Conservation (phyloP, 1,284 basidiomycete genomes). For the Boletus hoseneyae region DNA sequence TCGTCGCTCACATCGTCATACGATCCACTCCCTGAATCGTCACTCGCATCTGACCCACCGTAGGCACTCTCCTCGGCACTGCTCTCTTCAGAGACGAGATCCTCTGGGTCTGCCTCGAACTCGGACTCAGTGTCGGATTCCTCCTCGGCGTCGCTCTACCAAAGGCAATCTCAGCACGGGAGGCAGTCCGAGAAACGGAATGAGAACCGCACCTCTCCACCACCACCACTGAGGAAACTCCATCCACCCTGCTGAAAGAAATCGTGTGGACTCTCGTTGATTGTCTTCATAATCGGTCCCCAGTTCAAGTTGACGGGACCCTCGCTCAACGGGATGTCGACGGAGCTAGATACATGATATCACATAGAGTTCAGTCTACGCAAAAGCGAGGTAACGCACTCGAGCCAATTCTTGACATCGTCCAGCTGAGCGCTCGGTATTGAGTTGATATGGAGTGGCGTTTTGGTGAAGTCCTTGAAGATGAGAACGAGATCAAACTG, state of each 20-base stretch:
- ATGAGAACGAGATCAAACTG: conserved; percentile 98
- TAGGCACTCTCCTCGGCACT: conserved; percentile 57
- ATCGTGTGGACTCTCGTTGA: conserved; percentile 92
- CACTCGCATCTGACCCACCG: conserved; percentile 61
- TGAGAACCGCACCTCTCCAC: conserved; percentile 51
- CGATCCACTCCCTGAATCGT: conserved; percentile 61
- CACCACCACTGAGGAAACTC: conserved; percentile 87
- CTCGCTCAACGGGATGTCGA: conserved; percentile 95
- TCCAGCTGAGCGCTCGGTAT: conserved; percentile 90
- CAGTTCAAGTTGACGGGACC: conserved; percentile 98
- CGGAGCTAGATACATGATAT: conserved; percentile 56
- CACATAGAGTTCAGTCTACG: conserved; percentile 8
- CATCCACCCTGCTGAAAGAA: conserved; percentile 98
- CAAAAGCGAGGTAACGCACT: conserved; percentile 55
- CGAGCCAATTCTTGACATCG: conserved; percentile 97
- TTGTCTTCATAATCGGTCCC: conserved; percentile 96
- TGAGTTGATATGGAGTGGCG: conserved; percentile 93
- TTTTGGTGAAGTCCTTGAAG: conserved; percentile 92
- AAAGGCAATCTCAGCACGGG: conserved; percentile 3
- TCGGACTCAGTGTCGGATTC: conserved; percentile 76
- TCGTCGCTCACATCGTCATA: conserved; percentile 75
- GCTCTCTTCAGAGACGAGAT: conserved; percentile 48
- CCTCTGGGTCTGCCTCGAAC: conserved; percentile 67
- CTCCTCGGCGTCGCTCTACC: conserved; percentile 64
- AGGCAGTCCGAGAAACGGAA: background rate